Evolutionary conservation across 2,329 filamentous ascomycete species (phyloP).

Genomic region (Fusarium keratoplasticum): DNA sequence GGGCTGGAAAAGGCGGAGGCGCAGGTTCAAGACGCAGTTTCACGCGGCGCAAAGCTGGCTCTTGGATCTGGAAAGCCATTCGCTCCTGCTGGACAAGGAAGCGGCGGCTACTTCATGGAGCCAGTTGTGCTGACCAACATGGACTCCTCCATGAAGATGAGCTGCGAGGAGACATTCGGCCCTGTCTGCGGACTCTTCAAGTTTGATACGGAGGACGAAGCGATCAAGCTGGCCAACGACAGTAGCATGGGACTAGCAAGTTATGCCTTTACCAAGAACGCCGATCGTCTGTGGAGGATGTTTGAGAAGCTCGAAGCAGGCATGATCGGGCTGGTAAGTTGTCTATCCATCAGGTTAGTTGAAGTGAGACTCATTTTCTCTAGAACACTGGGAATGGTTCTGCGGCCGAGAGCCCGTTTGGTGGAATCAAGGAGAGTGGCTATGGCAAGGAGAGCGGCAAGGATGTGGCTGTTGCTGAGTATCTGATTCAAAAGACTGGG

Average conservation of each 20-base stretch:
- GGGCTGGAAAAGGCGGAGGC: conserved; percentile 41
- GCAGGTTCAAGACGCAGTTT: conserved; percentile 17
- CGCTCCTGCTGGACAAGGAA: background rate
- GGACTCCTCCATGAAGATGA: background rate
- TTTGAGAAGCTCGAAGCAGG: conserved; percentile 13
- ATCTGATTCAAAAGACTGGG: conserved; percentile 10
- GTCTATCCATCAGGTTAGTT: background rate
- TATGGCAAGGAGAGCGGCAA: conserved; percentile 17
- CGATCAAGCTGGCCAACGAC: background rate
- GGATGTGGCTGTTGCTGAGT: conserved; percentile 14
- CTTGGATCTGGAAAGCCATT: background rate
- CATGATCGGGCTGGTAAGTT: conserved; percentile 6
- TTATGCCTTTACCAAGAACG: conserved; percentile 9
- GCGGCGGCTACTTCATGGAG: conserved; percentile 65
- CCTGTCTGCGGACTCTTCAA: background rate
- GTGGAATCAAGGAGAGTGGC: conserved; percentile 11
- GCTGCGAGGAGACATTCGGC: conserved; percentile 1
- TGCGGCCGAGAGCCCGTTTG: conserved; percentile 11
- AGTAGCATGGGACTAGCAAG: conserved; percentile 5
- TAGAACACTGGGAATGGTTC: conserved; percentile 9
- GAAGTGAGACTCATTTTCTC: background rate
- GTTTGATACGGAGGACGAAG: background rate
- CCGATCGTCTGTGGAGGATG: conserved; percentile 4
- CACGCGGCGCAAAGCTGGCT: conserved; percentile 38
- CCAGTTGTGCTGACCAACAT: conserved; percentile 37